phyloP scores from a whole-genome alignment of 768 basidiomycete genomes.

The Trichaptum fuscoviolaceum region DNA sequence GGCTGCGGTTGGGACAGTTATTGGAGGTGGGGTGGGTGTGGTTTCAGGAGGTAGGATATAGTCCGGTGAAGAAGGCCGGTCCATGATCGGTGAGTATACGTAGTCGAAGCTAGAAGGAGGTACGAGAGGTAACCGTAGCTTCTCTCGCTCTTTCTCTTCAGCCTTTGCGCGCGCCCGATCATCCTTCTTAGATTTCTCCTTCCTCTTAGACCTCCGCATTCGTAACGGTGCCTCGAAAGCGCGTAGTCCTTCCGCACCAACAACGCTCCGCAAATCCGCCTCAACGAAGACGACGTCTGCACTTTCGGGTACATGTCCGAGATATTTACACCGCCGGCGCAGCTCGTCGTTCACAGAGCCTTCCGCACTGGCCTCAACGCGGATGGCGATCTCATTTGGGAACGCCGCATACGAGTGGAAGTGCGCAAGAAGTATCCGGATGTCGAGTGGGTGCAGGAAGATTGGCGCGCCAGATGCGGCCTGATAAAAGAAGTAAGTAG shows the following conservation, averaged over 20 bases:
- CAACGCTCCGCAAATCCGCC: constrained; percentile 72
- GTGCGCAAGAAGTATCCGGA: constrained; percentile 84
- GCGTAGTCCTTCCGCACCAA: constrained; percentile 69
- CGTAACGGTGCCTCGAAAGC: constrained; percentile 81
- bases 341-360: constrained; percentile 89
- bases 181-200: constrained; percentile 82
- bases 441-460: constrained; percentile 94
- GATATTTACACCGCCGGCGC: constrained; percentile 92
- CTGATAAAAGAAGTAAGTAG: constrained; percentile 95
- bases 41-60: background rate
- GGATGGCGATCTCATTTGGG: constrained; percentile 74
- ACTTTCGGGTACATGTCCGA: constrained; percentile 85
- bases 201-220: constrained; percentile 64
- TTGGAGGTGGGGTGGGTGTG: background rate
- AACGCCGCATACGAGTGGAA: constrained; percentile 78
- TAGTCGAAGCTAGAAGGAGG: constrained; percentile 18
- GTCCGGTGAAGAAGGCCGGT: constrained; percentile 5
- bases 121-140: constrained; percentile 29
- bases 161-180: constrained; percentile 75
- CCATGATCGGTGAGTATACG: constrained; percentile 14
- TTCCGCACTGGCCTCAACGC: constrained; percentile 72
- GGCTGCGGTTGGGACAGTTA: background rate
- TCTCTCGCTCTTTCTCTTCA: constrained; percentile 73
- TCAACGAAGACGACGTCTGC: constrained; percentile 94
- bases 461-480: constrained; percentile 85